These are phyloP conservation scores for Clarireedia sp. DNA, from an alignment of 2,329 filamentous ascomycete genomes.

Conservation along the genomic window DNA sequence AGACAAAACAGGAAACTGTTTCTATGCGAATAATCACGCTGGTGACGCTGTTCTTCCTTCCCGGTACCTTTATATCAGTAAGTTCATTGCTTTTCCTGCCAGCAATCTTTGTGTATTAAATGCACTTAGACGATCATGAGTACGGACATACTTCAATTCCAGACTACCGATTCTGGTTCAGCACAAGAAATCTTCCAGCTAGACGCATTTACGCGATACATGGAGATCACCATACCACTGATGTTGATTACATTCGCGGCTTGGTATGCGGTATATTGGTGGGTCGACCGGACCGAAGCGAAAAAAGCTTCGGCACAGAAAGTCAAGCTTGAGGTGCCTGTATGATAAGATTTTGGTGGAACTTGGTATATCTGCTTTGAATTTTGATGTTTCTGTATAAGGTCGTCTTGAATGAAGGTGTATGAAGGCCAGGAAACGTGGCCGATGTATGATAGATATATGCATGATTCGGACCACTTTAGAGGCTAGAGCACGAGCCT, in stretches of 20 bases:
- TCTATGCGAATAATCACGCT: conserved; percentile 37
- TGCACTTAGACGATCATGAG: conserved; percentile 34
- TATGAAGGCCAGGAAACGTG: no score
- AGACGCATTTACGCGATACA: conserved; percentile 28
- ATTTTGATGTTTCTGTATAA: not conserved
- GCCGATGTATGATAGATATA: no score
- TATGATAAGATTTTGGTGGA: not conserved
- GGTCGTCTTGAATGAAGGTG: not conserved
- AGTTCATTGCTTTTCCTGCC: conserved; percentile 10
- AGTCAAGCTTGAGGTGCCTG: not conserved
- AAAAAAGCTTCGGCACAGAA: not conserved
- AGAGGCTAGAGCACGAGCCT: no score
- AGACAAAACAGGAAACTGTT: conserved; percentile 33
- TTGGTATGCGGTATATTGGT: conserved; percentile 30
- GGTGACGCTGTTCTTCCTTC: conserved; percentile 36
- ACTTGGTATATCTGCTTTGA: not conserved
- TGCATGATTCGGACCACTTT: no score
- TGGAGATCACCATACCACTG: conserved; percentile 31
- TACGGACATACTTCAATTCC: conserved; percentile 31
- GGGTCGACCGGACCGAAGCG: conserved; percentile 17
- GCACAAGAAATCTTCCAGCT: conserved; percentile 14
- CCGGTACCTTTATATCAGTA: conserved; percentile 37
- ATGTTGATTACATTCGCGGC: conserved; percentile 29
- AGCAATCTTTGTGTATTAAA: not conserved
- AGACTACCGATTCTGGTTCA: conserved; percentile 5